Conservation (phyloP, 75 land plant genomes). For the Adiantum capillusveneris region DNA sequence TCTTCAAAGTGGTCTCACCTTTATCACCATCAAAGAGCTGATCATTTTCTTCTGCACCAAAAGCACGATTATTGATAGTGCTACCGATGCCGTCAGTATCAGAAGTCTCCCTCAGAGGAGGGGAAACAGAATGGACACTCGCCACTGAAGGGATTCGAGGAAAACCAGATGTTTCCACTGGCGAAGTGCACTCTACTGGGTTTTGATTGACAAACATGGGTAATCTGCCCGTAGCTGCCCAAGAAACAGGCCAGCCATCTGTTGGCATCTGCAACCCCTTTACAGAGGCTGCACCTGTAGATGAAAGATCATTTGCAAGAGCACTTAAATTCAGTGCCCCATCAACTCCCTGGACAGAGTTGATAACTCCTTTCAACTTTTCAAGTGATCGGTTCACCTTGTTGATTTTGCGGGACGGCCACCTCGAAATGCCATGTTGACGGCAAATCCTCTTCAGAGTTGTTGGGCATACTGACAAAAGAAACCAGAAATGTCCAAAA, state of each 20-base stretch:
- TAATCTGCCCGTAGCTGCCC: not conserved
- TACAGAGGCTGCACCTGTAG: conserved; percentile 4
- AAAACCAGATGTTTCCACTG: no score
- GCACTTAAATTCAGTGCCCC: conserved; percentile 39
- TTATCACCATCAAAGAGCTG: no score
- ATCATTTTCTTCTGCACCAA: no score
- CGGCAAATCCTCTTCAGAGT: conserved; percentile 90
- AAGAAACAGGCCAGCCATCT: not conserved
- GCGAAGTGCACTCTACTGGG: no score
- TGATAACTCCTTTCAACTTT: conserved; percentile 63
- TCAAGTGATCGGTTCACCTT: conserved; percentile 80
- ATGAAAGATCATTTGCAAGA: conserved; percentile 6
- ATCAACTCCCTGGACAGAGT: conserved; percentile 69
- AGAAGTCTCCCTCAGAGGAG: no score
- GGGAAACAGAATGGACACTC: no score
- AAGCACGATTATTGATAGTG: no score
- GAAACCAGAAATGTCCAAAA: not conserved
- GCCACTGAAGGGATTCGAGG: no score
- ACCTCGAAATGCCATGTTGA: conserved; percentile 78
- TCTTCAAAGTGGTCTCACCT: no score
- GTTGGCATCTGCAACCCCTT: not conserved
- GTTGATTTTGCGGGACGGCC: conserved; percentile 96
- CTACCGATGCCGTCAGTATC: no score
- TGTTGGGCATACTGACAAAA: conserved; percentile 77
- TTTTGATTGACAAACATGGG: not conserved